Evolutionary conservation across 2,329 filamentous ascomycete genomes (phyloP).

Genomic region (Acrodontium crateriforme): DNA sequence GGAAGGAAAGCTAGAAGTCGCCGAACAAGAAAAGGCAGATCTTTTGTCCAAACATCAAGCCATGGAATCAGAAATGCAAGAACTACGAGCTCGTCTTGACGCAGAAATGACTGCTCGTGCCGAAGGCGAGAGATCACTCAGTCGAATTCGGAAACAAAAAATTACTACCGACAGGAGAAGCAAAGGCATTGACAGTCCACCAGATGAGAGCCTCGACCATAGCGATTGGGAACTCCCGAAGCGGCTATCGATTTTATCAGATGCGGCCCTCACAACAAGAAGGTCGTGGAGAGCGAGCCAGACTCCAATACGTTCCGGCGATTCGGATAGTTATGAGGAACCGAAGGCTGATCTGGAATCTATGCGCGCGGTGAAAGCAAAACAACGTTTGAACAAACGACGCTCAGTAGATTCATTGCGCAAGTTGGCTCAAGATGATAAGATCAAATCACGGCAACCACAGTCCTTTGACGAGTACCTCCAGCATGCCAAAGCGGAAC

Average conservation of each 20-base stretch:
- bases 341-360: slow-evolving; percentile 1
- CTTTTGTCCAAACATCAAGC: slow-evolving; percentile 5
- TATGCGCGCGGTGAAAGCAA: slow-evolving; percentile 2
- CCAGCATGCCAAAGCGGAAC: slow-evolving; percentile 18
- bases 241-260: slow-evolving; percentile 14
- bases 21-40: slow-evolving; percentile 4
- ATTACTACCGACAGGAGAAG: slow-evolving; percentile 7
- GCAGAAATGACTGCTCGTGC: slow-evolving; percentile 14
- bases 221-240: slow-evolving; percentile 18
- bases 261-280: too few species aligned
- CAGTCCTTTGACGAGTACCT: slow-evolving; percentile 24
- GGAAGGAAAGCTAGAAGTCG: slow-evolving; percentile 2
- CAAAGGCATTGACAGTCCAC: slow-evolving; percentile 6
- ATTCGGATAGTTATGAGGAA: neutral
- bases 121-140: slow-evolving; percentile 11
- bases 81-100: slow-evolving; percentile 14
- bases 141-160: slow-evolving; percentile 9
- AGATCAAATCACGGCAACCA: slow-evolving; percentile 9
- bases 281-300: too few species aligned
- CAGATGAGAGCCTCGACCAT: slow-evolving; percentile 8
- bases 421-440: slow-evolving; percentile 7
- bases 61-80: slow-evolving; percentile 7
- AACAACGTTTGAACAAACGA: neutral
- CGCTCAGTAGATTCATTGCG: neutral
- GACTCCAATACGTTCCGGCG: neutral